Evolutionary conservation across 163 green algal genomes (phyloP).

Genomic region (Volvox carteri): DNA sequence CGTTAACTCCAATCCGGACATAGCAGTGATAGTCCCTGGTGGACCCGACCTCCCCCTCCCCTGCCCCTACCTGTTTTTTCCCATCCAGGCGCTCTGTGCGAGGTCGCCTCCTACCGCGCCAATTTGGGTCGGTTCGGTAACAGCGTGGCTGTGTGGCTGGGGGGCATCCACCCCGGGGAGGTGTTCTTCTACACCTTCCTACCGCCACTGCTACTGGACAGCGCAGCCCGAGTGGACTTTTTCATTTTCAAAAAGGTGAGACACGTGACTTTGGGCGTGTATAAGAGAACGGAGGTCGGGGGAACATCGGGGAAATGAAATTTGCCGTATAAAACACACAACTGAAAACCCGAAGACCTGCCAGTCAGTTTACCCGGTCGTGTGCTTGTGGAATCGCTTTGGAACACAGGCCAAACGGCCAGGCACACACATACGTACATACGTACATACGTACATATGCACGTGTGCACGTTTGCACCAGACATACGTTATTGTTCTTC

Average conservation of each 20-base stretch:
- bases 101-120: constrained; percentile 65
- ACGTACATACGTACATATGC: not conserved
- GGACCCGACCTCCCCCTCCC: no score
- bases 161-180: constrained; percentile 67
- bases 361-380: no score
- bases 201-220: constrained; percentile 91
- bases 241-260: constrained; percentile 87
- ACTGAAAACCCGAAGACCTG: no score
- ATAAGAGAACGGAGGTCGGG: not conserved
- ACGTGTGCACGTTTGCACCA: no score
- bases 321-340: not conserved
- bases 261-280: no score
- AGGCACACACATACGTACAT: not conserved
- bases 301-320: not conserved
- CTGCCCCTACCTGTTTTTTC: not conserved
- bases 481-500: no score
- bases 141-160: constrained; percentile 87
- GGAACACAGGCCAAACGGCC: no score
- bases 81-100: constrained; percentile 57
- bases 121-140: constrained; percentile 89
- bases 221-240: constrained; percentile 89
- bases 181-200: constrained; percentile 94
- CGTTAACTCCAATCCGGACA: no score
- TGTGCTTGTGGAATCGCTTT: no score
- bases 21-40: no score